phyloP scores from a whole-genome alignment of 2,329 filamentous ascomycete species.

The Parasarocladium wereldwijsianum region DNA sequence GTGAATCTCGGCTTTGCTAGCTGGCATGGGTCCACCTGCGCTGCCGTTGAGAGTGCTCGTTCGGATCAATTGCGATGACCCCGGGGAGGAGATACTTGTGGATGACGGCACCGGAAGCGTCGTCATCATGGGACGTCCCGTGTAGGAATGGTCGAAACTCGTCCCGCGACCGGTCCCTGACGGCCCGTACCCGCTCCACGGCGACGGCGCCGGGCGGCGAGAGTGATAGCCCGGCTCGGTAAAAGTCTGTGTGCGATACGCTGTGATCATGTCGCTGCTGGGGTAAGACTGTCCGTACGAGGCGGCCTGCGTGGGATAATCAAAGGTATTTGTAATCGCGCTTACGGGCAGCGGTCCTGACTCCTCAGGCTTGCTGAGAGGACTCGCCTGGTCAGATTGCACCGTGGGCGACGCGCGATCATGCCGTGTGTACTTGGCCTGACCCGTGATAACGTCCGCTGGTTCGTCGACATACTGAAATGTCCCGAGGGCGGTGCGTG shows the following conservation, averaged over 20 bases:
- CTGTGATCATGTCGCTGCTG: slow-evolving; percentile 38
- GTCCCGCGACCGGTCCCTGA: slow-evolving; percentile 27
- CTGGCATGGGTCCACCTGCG: slow-evolving; percentile 52
- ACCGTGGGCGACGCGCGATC: slow-evolving; percentile 21
- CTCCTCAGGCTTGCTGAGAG: slow-evolving; percentile 26
- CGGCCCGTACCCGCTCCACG: slow-evolving; percentile 30
- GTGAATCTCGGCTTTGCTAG: slow-evolving; percentile 73
- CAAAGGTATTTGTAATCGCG: slow-evolving; percentile 27
- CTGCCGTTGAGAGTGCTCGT: slow-evolving; percentile 30
- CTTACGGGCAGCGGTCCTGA: slow-evolving; percentile 15
- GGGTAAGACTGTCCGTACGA: slow-evolving; percentile 20
- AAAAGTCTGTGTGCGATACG: slow-evolving; percentile 38
- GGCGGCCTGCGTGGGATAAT: slow-evolving; percentile 27
- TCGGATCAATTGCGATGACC: slow-evolving; percentile 38
- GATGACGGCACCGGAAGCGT: slow-evolving; percentile 32
- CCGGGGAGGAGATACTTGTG: slow-evolving; percentile 21
- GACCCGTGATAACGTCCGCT: slow-evolving; percentile 26
- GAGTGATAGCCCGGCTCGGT: slow-evolving; percentile 31
- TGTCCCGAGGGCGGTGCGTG: slow-evolving; percentile 28
- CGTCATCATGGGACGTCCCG: slow-evolving; percentile 29
- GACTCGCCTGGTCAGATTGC: slow-evolving; percentile 22
- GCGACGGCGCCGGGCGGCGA: slow-evolving; percentile 17
- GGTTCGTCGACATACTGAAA: slow-evolving; percentile 38
- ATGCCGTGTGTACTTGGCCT: slow-evolving; percentile 20
- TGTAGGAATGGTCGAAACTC: slow-evolving; percentile 26